Conservation (phyloP, 2,329 filamentous ascomycete genomes). For the Cladophialophora immunda region DNA sequence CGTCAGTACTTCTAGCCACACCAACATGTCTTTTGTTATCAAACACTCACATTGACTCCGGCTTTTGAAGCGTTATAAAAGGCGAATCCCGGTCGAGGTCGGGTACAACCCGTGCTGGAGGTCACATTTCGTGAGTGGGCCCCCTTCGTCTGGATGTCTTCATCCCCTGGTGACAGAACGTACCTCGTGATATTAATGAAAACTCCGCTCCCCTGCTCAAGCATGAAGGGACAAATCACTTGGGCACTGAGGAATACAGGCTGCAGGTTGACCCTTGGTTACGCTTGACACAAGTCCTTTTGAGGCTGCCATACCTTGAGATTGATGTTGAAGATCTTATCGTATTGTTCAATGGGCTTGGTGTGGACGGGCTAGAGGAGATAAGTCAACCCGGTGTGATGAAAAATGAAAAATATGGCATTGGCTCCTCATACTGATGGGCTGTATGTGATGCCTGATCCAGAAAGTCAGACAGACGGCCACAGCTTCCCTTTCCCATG, state of each 20-base stretch:
- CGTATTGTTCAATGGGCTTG: conserved; percentile 46
- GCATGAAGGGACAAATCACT: conserved; percentile 46
- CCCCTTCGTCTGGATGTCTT: no score
- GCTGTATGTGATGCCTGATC: conserved; percentile 15
- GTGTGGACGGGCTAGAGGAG: conserved; percentile 9
- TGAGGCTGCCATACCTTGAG: conserved; percentile 40
- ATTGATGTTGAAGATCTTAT: conserved; percentile 53
- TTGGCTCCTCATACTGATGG: background rate
- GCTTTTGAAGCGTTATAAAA: conserved; percentile 69
- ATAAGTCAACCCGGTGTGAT: background rate
- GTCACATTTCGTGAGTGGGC: no score
- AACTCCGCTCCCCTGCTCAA: conserved; percentile 50
- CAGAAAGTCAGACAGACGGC: background rate
- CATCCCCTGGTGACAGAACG: no score
- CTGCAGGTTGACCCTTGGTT: conserved; percentile 25
- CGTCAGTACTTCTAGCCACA: background rate
- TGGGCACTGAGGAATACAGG: conserved; percentile 48
- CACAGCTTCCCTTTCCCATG: no score
- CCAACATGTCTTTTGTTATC: background rate
- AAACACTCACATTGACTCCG: conserved; percentile 54
- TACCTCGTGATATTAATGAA: conserved; percentile 50
- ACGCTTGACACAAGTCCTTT: no score
- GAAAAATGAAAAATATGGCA: background rate
- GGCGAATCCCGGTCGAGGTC: conserved; percentile 28
- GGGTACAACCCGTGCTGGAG: conserved; percentile 40